phyloP scores from a whole-genome alignment of 179 eudicot genomes.

The Heliamphora pulchella region DNA sequence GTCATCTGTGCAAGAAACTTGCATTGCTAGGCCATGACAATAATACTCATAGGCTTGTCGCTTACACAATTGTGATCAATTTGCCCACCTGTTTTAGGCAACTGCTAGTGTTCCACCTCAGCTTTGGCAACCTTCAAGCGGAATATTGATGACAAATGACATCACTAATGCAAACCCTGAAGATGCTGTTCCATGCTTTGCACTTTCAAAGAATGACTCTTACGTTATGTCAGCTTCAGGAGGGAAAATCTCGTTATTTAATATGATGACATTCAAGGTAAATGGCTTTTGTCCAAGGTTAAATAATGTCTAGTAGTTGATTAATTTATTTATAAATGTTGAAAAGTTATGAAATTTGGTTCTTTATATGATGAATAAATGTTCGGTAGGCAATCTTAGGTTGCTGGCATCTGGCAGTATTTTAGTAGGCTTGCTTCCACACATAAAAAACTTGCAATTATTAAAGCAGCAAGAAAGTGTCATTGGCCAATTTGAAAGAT shows the following conservation, averaged over 20 bases:
- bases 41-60: neutral
- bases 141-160: slow-evolving; percentile 82
- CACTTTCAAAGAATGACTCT: slow-evolving; percentile 85
- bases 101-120: slow-evolving; percentile 66
- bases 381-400: neutral
- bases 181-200: slow-evolving; percentile 84
- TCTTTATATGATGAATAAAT: neutral
- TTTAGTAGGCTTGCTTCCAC: neutral
- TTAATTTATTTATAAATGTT: slow-evolving; percentile 10
- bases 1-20: neutral
- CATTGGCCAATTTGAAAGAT: too few species aligned
- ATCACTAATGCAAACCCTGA: slow-evolving; percentile 60
- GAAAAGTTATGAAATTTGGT: neutral
- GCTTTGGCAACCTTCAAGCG: slow-evolving; percentile 85
- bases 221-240: slow-evolving; percentile 94
- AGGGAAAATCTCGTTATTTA: slow-evolving; percentile 79
- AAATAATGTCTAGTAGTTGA: neutral
- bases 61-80: neutral
- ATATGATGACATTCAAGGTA: slow-evolving; percentile 92
- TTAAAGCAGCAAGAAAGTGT: too few species aligned
- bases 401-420: neutral
- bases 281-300: neutral
- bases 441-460: too few species aligned
- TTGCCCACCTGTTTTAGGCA: slow-evolving; percentile 41
- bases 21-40: neutral